Evolutionary conservation across 2,329 filamentous ascomycete species (phyloP), one percentile per base, ranked within the genome.

Genomic region (Metarhizium sp.): DNA sequence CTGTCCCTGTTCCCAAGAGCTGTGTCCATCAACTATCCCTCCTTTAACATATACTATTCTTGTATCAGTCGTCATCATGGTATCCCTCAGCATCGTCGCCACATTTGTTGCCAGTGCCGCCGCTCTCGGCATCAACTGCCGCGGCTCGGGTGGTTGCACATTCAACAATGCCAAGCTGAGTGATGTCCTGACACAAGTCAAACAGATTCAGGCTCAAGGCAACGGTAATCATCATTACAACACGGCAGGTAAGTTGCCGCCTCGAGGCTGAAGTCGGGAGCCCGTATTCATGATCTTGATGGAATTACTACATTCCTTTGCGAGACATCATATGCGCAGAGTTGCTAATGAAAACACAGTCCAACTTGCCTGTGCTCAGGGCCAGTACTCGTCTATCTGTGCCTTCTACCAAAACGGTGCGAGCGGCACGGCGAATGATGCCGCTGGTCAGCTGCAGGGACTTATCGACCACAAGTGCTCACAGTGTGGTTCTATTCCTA

Each of bases 41-140:
- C 10, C 32, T 34, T 34, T 11, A 34, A 8, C 32, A 34, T 11
- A 34, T 25, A 34, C 32, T 7, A 34, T 34, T 34, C 7, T 1
- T 34, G 6, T 18, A 18, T 40, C 13, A 18, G 16, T 5, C 25
- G 11, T 36, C 48, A 55, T 36, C 32, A 50, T 54, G 34, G 40
- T 45, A 34, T 47, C 52, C 30, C 52, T 49, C 32, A 53, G 25
- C 34, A 11, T 58, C 46, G 47, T 54, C 42, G 51, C 51, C 32
- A 51, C 56, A 8, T 46, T 60, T 32, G 40, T 57, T 30, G 42
- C 54, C 36, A 50, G 36, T n/a, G 57, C 50, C 36, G 49, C 56
- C 5, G 57, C 59, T 1, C 54, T 57, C 3, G 60, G 59, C 52
- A 60, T 57, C 40, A 59, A 61, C 52, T 62, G 60, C 56, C 51